Conservation (phyloP, 306 rosid genomes). For the Quercus alba region DNA sequence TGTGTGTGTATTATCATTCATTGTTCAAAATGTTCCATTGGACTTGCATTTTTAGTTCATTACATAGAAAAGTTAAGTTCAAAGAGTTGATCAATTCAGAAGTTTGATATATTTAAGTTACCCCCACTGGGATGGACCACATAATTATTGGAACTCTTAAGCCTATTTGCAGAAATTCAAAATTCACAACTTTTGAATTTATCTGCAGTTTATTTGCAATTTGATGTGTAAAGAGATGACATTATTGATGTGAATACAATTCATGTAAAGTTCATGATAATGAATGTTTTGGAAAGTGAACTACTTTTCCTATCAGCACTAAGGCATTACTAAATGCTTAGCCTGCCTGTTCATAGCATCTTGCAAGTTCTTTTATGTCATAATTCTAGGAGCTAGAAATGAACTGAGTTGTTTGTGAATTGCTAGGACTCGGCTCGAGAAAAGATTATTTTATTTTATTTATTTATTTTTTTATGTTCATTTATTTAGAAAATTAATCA, state of each 20-base stretch:
- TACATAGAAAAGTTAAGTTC: not conserved
- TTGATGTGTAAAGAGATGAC: not conserved
- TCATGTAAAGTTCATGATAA: not conserved
- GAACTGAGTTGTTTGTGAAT: no score
- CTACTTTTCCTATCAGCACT: not conserved
- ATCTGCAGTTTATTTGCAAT: not conserved
- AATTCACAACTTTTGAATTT: not conserved
- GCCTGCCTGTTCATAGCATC: not conserved
- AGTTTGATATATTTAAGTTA: not conserved
- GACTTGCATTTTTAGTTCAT: not conserved
- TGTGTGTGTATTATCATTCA: not conserved
- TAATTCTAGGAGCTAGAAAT: not conserved
- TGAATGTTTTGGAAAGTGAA: not conserved
- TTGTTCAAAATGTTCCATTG: not conserved
- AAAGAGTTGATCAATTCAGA: not conserved
- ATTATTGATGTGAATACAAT: not conserved
- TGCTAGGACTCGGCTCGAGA: no score
- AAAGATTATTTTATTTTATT: no score
- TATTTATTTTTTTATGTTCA: no score
- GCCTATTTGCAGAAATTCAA: not conserved
- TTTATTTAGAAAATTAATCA: no score
- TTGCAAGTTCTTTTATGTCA: not conserved
- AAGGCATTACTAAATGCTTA: not conserved
- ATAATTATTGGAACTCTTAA: not conserved
- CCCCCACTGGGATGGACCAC: not conserved